phyloP scores from a whole-genome alignment of 192 early-diverging fungal species.

The Coemansia umbellata region DNA sequence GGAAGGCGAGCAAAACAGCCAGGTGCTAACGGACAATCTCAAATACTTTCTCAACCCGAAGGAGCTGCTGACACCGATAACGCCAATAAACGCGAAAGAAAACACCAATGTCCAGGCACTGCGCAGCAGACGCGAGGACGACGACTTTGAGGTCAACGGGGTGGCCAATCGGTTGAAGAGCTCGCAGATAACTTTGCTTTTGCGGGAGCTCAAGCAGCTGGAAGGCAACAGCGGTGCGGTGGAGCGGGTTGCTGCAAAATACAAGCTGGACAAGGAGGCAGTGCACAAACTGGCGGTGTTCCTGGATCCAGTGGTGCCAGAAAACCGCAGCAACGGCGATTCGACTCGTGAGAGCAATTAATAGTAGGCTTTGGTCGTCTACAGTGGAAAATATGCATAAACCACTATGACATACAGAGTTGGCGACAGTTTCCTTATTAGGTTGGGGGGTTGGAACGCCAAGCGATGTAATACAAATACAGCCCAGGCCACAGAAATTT shows the following conservation, averaged over 20 bases:
- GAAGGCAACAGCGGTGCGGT: neutral
- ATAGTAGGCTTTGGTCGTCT: too few species aligned
- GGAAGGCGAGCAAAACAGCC: neutral
- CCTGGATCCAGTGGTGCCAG: slow-evolving; percentile 5
- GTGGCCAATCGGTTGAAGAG: slow-evolving; percentile 8
- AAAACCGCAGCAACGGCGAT: neutral
- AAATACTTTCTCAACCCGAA: slow-evolving; percentile 36
- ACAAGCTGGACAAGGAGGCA: slow-evolving; percentile 11
- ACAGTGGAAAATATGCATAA: too few species aligned
- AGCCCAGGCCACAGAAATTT: too few species aligned
- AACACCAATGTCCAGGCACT: slow-evolving; percentile 41
- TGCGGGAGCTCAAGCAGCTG: slow-evolving; percentile 2
- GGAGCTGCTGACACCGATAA: slow-evolving; percentile 36
- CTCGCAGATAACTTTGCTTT: neutral
- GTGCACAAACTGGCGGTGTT: slow-evolving; percentile 5
- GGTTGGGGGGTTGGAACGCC: too few species aligned
- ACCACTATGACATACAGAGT: too few species aligned
- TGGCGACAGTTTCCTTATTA: too few species aligned
- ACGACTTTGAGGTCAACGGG: slow-evolving; percentile 4
- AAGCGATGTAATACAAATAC: too few species aligned
- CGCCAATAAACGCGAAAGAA: slow-evolving; percentile 15
- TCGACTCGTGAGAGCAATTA: too few species aligned
- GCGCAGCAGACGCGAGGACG: slow-evolving; percentile 14
- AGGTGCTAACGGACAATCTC: slow-evolving; percentile 27
- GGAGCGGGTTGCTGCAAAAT: slow-evolving; percentile 9